Base-by-base conservation (phyloP, 305 asterid genomes). In the Solanum chacoense region DNA sequence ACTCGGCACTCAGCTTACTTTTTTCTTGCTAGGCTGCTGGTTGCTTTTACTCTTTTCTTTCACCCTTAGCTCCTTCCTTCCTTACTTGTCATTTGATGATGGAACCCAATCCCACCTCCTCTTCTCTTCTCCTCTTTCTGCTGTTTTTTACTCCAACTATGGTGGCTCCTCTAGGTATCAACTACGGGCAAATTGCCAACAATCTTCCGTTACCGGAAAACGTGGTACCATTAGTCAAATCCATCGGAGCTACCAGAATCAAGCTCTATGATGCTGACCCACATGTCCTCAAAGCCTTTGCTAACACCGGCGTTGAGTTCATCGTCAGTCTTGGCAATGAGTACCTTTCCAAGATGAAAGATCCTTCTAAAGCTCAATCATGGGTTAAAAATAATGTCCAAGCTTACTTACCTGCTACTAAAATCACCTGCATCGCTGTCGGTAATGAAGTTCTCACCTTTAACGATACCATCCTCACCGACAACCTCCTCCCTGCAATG, bases 211-310 rank as follows among this genome's bases (percentile, higher is more conserved):
- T 91, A 36, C 98, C 99, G 0, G 94, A 94, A 14, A 87, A 92
- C 2, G 98, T 94, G 20, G 90, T 95, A 34, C 98, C 95, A 0
- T 89, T 96, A 11, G 95, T 95, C 65, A 94, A 94, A 88, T 93
- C 98, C 92, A 91, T 95, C 86, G 96, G 98, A 24, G 98, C 91
- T 31, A 91, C 94, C 89, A 90, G 94, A 59, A 89, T 96, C 29
- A 96, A 96, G 94, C 98, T 96, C 89, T 96, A 96, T 93, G 98
- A 96, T 88, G 95, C 99, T 65, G 98, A 96, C 81, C 92, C 98
- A 0, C 83, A 63, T 2, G 99, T 96, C 26, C 97, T 95, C 85
- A 94, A 93, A 76, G 96, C 99, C 72, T 96, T 96, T 88, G 95
- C 98, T 88, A 94, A 95, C 94, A 91, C 98, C 50, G 94, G 94